Percentiles rank a stretch among this genome's conserved stretches.
Evolutionary conservation across 2,329 filamentous ascomycete genomes (phyloP).

Genomic region (Exophiala spinifera): DNA sequence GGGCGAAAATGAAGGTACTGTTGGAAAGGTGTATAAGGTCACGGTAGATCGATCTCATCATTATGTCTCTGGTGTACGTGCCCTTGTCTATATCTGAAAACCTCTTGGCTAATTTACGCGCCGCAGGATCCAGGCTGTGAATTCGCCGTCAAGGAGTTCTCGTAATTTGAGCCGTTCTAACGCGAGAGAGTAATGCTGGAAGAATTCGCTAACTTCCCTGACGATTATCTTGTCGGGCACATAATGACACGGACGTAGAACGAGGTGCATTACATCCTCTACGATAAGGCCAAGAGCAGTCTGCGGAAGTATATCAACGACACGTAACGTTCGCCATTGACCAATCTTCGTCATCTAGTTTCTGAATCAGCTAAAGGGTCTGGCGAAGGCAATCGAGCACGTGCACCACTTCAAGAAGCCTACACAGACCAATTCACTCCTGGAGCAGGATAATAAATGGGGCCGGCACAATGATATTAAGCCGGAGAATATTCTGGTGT

Average conservation of each 20-base stretch:
- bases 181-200: constrained; percentile 4
- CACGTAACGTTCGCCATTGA: not conserved
- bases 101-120: too few relatives aligned
- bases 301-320: constrained; percentile 5
- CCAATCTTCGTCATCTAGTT: constrained; percentile 6
- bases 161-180: not conserved
- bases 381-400: constrained; percentile 8
- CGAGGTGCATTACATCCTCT: constrained; percentile 27
- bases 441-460: not conserved
- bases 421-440: not conserved
- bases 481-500: constrained; percentile 31
- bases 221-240: constrained; percentile 30
- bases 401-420: constrained; percentile 11
- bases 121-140: too few relatives aligned
- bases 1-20: not conserved
- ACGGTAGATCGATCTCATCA: not conserved
- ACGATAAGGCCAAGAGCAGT: constrained; percentile 31
- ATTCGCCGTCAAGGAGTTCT: not conserved
- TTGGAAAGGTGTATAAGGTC: not conserved
- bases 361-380: constrained; percentile 9
- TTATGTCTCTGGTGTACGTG: not conserved
- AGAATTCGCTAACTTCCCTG: constrained; percentile 4
- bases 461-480: constrained; percentile 33
- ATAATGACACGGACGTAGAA: constrained; percentile 24
- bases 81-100: too few relatives aligned